These are phyloP conservation scores for Calonectria multiphialidica DNA, from an alignment of 2,329 filamentous ascomycete species.

Conservation along the genomic window DNA sequence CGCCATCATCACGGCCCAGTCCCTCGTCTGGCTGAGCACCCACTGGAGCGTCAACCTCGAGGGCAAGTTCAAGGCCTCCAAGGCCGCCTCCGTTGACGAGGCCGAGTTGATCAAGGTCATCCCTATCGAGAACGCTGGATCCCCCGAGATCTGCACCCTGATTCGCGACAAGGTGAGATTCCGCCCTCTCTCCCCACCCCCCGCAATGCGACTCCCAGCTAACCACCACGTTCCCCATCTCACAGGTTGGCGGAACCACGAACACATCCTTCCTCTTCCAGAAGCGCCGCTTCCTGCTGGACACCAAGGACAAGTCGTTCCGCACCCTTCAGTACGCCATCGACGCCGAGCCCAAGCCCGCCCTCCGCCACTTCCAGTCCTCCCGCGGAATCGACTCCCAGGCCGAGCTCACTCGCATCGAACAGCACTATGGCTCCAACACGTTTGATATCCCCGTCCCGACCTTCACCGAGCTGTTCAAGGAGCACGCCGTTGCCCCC, in stretches of 20 bases:
- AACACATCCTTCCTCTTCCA: constrained; percentile 95
- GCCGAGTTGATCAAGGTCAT: constrained; percentile 93
- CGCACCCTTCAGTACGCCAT: constrained; percentile 85
- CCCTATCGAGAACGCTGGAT: constrained; percentile 88
- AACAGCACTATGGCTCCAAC: constrained; percentile 95
- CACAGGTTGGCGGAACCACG: constrained; percentile 76
- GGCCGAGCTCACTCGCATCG: constrained; percentile 82
- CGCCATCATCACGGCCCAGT: constrained; percentile 87
- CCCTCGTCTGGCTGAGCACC: constrained; percentile 92
- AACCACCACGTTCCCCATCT: neutral
- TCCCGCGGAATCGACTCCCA: constrained; percentile 80
- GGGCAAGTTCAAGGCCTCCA: constrained; percentile 83
- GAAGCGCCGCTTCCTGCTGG: constrained; percentile 95
- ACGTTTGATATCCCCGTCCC: constrained; percentile 98
- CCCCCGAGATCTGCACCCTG: constrained; percentile 87
- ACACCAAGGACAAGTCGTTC: constrained; percentile 79
- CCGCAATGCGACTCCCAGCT: constrained; percentile 24
- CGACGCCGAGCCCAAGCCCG: constrained; percentile 86
- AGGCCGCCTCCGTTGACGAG: constrained; percentile 76
- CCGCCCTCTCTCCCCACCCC: constrained; percentile 2
- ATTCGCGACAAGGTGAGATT: constrained; percentile 75
- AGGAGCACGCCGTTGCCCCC: constrained; percentile 97
- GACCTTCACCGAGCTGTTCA: constrained; percentile 94
- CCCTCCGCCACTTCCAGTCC: constrained; percentile 81
- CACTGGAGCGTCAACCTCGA: constrained; percentile 96